These are phyloP conservation scores for Chenopodium formosanum DNA, from an alignment of 148 eudicot species.

Conservation along the genomic window DNA sequence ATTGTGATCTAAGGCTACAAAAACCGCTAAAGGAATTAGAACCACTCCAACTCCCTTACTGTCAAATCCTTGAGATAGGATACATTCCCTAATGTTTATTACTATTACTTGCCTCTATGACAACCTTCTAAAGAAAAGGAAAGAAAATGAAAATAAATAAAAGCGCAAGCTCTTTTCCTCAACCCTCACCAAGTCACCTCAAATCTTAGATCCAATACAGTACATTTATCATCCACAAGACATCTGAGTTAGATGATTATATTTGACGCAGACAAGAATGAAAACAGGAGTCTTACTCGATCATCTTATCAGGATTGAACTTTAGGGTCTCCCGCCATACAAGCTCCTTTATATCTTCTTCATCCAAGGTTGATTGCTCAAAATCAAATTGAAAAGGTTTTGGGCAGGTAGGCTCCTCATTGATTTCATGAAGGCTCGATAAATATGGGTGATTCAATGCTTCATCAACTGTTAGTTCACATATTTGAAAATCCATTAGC, in stretches of 20 bases:
- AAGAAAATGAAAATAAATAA: neutral
- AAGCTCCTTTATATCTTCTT: constrained; percentile 88
- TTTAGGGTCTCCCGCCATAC: constrained; percentile 75
- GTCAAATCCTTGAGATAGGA: neutral
- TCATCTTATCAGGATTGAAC: constrained; percentile 61
- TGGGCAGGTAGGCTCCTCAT: constrained; percentile 86
- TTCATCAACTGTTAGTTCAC: constrained; percentile 63
- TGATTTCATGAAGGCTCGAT: constrained; percentile 85
- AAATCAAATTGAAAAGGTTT: constrained; percentile 80
- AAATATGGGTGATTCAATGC: constrained; percentile 91
- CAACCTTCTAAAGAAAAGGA: neutral
- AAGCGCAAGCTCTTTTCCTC: neutral
- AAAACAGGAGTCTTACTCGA: constrained; percentile 15
- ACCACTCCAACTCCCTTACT: constrained; percentile 1
- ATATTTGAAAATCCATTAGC: constrained; percentile 12
- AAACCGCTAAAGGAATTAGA: neutral
- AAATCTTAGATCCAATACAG: neutral
- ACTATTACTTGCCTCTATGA: neutral
- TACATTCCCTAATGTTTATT: neutral
- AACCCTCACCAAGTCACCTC: neutral
- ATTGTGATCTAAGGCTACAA: neutral
- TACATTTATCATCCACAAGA: neutral
- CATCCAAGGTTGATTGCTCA: constrained; percentile 71
- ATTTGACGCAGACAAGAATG: neutral
- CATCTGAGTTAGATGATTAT: constrained; percentile 21